Percentiles rank a stretch among this genome's conserved stretches.
These are phyloP conservation scores for Mucor circinelloides DNA, from an alignment of 371 early-diverging fungal species.

Conservation along the genomic window DNA sequence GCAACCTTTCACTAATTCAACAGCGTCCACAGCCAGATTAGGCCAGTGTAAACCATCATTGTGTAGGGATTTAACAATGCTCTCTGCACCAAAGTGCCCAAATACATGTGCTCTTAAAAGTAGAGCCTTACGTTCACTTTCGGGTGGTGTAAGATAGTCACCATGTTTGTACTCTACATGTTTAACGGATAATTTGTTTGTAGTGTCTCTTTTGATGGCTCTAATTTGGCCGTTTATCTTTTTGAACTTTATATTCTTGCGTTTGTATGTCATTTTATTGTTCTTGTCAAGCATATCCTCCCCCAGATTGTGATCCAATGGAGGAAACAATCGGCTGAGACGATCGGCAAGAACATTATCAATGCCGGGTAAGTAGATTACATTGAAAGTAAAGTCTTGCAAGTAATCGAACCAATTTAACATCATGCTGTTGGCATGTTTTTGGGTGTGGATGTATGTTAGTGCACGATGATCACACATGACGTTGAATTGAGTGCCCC, in stretches of 20 bases:
- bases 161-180: neutral
- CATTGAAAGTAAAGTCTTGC: constrained; percentile 11
- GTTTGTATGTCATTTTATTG: no score
- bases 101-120: constrained; percentile 8
- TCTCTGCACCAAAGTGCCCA: constrained; percentile 19
- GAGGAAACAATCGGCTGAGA: constrained; percentile 1
- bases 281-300: no score
- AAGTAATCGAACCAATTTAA: constrained; percentile 21
- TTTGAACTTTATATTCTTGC: neutral
- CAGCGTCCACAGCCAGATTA: neutral
- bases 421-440: constrained; percentile 14
- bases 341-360: constrained; percentile 14
- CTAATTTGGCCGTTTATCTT: no score
- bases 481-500: constrained; percentile 11
- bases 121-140: constrained; percentile 1
- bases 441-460: constrained; percentile 13
- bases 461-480: constrained; percentile 24
- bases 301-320: neutral
- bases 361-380: constrained; percentile 16
- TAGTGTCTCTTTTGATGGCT: neutral
- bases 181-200: no score
- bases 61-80: constrained; percentile 3
- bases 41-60: constrained; percentile 15
- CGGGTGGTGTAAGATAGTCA: constrained; percentile 11
- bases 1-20: neutral